Evolutionary conservation across 2,329 filamentous ascomycete genomes (phyloP), one percentile per base, ranked within the genome.

Genomic region (Monosporascus ibericus): DNA sequence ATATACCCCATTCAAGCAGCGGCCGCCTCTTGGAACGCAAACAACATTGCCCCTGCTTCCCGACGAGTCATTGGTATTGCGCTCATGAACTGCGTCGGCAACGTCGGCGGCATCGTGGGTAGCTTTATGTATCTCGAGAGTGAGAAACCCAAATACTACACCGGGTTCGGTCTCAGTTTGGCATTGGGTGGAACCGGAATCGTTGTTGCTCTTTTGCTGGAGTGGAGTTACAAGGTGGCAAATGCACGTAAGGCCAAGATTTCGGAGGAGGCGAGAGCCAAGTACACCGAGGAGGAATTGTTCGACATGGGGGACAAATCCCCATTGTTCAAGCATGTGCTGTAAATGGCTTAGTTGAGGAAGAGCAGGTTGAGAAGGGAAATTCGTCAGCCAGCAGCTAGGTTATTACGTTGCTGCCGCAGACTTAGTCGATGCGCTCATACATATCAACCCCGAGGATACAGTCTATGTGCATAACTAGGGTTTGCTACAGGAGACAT

Each of bases 1-100:
- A 88, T 89, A 51, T 89, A 88, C 59, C 86, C 86, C 0, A 81
- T 78, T 47, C 82, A 88, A 52, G 67, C 85, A 1, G 58, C 66
- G 3, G 87, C 82, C 0, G 82, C 88, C 38, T 78, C 82, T 1
- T 90, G 87, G 86, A 72, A 77, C 0, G 78, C 78, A 30, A 89
- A 89, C 66, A 90, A 90, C 55, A 76, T 82, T n/a, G 86, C 64
- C 0, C 67, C 68, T 1, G 59, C 66, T 0, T 62, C 61, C 8
- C 64, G 70, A 47, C 59, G 71, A n/a, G 68, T 67, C 0, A 66
- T 73, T 30, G 70, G 67, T 1, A 65, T 74, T 20, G 72, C 68
- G 0, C 63, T 72, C 30, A 69, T 67, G 56, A 70, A 70, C 36
- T 65, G 64, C 42, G 53, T 71, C 9, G 71, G 70, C 5, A 74